phyloP scores from a whole-genome alignment of 2,329 filamentous ascomycete species.

The Colletotrichum incanum region DNA sequence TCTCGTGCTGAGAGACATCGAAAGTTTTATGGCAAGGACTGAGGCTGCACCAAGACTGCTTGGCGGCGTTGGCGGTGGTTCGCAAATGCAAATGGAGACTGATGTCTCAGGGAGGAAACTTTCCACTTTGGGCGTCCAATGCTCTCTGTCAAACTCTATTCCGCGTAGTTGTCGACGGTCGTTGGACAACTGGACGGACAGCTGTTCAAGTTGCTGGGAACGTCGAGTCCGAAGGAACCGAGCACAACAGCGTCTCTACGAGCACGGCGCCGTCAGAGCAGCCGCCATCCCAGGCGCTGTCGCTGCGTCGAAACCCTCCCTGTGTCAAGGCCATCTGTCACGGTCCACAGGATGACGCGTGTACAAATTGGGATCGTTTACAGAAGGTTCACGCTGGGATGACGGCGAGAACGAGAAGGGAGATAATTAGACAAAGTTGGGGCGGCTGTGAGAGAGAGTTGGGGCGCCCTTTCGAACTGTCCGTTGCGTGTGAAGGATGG shows the following conservation, averaged over 20 bases:
- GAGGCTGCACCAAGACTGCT: constrained; percentile 16
- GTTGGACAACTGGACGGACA: not conserved
- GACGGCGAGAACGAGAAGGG: constrained; percentile 18
- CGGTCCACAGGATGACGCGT: constrained; percentile 32
- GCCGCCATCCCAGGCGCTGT: constrained; percentile 25
- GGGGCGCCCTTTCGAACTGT: constrained; percentile 4
- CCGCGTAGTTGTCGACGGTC: not conserved
- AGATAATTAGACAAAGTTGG: constrained; percentile 31
- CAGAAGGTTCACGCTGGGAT: constrained; percentile 33
- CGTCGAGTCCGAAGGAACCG: constrained; percentile 10
- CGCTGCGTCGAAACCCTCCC: constrained; percentile 37
- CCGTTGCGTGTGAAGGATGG: constrained; percentile 22
- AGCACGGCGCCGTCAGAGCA: constrained; percentile 11
- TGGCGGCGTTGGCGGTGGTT: constrained; percentile 22
- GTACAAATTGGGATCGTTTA: constrained; percentile 23
- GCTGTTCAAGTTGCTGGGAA: constrained; percentile 6
- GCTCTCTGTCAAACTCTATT: constrained; percentile 30
- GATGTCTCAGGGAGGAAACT: constrained; percentile 36
- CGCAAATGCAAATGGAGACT: constrained; percentile 6
- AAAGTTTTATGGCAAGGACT: constrained; percentile 20
- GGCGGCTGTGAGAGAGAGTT: not conserved
- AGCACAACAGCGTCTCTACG: not conserved
- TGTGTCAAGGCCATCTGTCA: constrained; percentile 34
- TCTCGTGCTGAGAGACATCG: constrained; percentile 17
- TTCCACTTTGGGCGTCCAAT: constrained; percentile 16